phyloP scores from a whole-genome alignment of 768 basidiomycete genomes.

The Hirschioporus abietinus region DNA sequence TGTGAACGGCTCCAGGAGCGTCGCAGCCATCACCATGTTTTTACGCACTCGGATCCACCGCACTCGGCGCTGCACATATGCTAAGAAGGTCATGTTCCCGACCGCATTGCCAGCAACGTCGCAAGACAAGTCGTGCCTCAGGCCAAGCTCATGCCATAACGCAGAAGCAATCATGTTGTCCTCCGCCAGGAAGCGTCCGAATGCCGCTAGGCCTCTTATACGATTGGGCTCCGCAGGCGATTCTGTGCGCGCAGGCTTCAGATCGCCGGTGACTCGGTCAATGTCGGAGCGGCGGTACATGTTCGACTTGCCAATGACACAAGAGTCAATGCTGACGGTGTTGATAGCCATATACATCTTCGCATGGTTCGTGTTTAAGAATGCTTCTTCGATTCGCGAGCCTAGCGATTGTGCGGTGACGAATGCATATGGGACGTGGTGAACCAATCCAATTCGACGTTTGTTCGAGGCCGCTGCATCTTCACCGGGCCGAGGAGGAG shows the following conservation, averaged over 20 bases:
- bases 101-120: conserved; percentile 88
- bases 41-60: conserved; percentile 98
- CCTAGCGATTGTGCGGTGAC: conserved; percentile 68
- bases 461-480: conserved; percentile 25
- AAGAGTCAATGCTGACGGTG: conserved; percentile 82
- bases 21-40: conserved; percentile 85
- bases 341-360: conserved; percentile 98
- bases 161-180: conserved; percentile 96
- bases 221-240: conserved; percentile 16
- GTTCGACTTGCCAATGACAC: conserved; percentile 96
- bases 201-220: conserved; percentile 60
- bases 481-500: conserved; percentile 18
- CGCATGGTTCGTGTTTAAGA: conserved; percentile 94
- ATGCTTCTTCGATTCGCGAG: conserved; percentile 85
- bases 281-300: conserved; percentile 88
- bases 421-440: conserved; percentile 91
- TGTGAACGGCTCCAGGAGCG: conserved; percentile 87
- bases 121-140: conserved; percentile 84
- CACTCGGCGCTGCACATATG: conserved; percentile 84
- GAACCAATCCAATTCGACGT: conserved; percentile 74
- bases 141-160: conserved; percentile 88
- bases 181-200: conserved; percentile 89
- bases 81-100: conserved; percentile 78
- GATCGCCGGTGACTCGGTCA: conserved; percentile 63
- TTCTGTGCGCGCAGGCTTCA: conserved; percentile 39